Conservation (phyloP, 768 basidiomycete species). For the Panaeolus papilionaceus region DNA sequence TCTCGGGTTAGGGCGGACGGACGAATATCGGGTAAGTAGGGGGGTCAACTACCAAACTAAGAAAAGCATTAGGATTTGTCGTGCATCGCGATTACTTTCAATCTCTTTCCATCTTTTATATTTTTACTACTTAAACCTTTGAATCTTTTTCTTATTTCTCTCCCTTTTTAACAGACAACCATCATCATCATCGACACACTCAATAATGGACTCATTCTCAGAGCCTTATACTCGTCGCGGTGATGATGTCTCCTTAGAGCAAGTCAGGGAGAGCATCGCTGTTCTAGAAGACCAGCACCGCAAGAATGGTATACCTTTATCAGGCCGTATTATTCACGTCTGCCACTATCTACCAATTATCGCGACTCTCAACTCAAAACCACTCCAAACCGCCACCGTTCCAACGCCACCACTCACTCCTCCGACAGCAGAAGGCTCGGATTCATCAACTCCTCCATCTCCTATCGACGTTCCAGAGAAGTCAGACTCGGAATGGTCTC, state of each 20-base stretch:
- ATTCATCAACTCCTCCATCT: slow-evolving; percentile 22
- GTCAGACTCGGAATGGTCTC: slow-evolving; percentile 62
- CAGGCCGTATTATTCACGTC: slow-evolving; percentile 91
- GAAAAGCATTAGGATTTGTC: slow-evolving; percentile 34
- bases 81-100: slow-evolving; percentile 29
- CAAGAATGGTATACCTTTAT: slow-evolving; percentile 73
- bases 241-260: slow-evolving; percentile 70
- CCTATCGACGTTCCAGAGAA: slow-evolving; percentile 17
- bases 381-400: slow-evolving; percentile 45
- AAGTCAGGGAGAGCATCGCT: slow-evolving; percentile 75
- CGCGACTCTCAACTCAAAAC: slow-evolving; percentile 56
- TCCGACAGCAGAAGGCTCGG: slow-evolving; percentile 54
- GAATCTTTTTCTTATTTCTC: slow-evolving; percentile 10
- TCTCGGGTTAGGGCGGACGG: slow-evolving; percentile 29
- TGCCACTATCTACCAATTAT: slow-evolving; percentile 88
- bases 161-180: slow-evolving; percentile 19
- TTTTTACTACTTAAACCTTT: slow-evolving; percentile 20
- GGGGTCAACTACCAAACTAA: slow-evolving; percentile 26
- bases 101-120: slow-evolving; percentile 19
- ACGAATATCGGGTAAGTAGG: slow-evolving; percentile 26
- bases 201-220: slow-evolving; percentile 71
- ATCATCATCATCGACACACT: neutral
- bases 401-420: slow-evolving; percentile 82
- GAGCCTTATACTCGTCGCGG: slow-evolving; percentile 72
- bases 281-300: slow-evolving; percentile 76